Conservation (phyloP, 2,329 filamentous ascomycete species). For the Metarhizium brunneum region DNA sequence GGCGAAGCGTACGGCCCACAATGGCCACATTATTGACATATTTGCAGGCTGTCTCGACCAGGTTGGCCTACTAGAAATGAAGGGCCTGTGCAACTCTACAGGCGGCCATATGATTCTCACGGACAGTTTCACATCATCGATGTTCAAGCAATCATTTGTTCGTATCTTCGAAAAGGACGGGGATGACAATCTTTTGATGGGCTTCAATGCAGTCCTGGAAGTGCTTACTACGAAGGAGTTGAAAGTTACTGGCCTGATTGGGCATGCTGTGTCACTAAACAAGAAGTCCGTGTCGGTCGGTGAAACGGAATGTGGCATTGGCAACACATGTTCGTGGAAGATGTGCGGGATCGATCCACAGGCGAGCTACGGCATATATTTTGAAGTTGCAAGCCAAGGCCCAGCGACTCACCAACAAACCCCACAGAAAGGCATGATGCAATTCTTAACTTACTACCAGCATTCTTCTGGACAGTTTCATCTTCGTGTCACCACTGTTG, state of each 20-base stretch:
- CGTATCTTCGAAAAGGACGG: constrained; percentile 95
- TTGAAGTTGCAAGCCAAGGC: constrained; percentile 92
- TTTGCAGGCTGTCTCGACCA: constrained; percentile 97
- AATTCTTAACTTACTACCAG: constrained; percentile 98
- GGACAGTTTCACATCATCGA: constrained; percentile 96
- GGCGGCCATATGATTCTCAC: constrained; percentile 98
- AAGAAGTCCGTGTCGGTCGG: constrained; percentile 97
- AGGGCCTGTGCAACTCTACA: constrained; percentile 89
- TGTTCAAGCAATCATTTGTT: constrained; percentile 98
- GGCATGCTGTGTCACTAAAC: constrained; percentile 91
- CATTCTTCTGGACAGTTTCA: constrained; percentile 96
- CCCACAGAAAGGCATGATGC: constrained; percentile 89
- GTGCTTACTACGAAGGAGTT: constrained; percentile 96
- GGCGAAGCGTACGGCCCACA: constrained; percentile 89
- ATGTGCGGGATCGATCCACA: constrained; percentile 97
- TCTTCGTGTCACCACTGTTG: constrained; percentile 88
- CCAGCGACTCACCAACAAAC: constrained; percentile 79
- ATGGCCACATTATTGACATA: constrained; percentile 94
- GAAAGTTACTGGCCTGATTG: constrained; percentile 95
- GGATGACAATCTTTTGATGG: constrained; percentile 92
- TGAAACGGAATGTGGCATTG: constrained; percentile 96
- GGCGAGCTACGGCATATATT: constrained; percentile 92
- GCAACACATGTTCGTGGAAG: constrained; percentile 98
- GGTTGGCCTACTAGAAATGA: constrained; percentile 96
- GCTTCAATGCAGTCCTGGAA: constrained; percentile 93